Conservation (phyloP, 345 rosid species). For the Citrus mangshanensis region DNA sequence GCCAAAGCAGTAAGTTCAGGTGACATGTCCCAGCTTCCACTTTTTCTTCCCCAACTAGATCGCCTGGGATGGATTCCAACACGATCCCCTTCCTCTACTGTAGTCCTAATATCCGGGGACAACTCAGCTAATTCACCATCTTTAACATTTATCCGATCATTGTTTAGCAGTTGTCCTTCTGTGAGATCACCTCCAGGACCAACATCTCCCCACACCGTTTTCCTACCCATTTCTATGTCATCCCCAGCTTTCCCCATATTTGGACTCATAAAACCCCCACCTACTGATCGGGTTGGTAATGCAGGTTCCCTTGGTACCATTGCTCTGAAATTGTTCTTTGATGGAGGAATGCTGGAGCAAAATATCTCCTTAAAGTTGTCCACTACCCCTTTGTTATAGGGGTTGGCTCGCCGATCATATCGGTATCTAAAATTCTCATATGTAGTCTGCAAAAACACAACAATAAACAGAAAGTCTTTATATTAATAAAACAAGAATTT, state of each 20-base stretch:
- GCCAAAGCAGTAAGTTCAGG: conserved; percentile 92
- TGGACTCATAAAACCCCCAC: conserved; percentile 92
- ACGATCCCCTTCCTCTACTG: conserved; percentile 67
- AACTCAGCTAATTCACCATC: conserved; percentile 75
- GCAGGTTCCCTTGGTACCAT: conserved; percentile 69
- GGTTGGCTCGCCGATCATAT: conserved; percentile 80
- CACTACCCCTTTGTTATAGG: conserved; percentile 68
- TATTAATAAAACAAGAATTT: neutral
- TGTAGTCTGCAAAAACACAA: conserved; percentile 60
- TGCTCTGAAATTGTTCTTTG: conserved; percentile 81
- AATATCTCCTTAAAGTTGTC: conserved; percentile 76
- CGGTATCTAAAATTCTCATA: conserved; percentile 94
- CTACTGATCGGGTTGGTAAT: conserved; percentile 53
- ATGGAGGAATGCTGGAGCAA: conserved; percentile 57
- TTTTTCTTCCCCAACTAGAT: conserved; percentile 75
- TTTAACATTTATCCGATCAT: conserved; percentile 61
- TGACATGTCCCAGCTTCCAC: conserved; percentile 80
- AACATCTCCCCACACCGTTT: conserved; percentile 89
- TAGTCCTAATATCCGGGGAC: conserved; percentile 67
- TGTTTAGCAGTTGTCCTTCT: conserved; percentile 57
- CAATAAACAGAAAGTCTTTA: neutral
- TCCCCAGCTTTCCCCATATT: conserved; percentile 86
- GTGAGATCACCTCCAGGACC: conserved; percentile 55
- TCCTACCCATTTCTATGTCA: conserved; percentile 97
- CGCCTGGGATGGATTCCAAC: conserved; percentile 70